phyloP scores from a whole-genome alignment of 495 filamentous ascomycete genomes.

The Hypoxylon fuscum region DNA sequence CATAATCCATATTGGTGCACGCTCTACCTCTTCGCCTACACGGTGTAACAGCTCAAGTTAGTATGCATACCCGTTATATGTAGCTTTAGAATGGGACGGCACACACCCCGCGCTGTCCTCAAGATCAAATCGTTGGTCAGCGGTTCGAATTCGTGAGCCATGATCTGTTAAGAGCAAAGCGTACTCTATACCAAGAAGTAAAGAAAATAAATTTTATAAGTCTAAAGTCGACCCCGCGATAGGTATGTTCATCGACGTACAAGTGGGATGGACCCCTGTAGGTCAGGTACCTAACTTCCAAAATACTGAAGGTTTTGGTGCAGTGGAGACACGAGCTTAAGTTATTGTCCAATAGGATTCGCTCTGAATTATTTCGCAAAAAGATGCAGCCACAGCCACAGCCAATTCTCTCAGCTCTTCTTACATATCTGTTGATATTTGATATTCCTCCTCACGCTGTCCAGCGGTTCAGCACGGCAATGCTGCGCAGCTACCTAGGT shows the following conservation, averaged over 20 bases:
- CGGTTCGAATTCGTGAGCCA: conserved; percentile 75
- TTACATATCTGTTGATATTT: too few species aligned
- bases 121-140: conserved; percentile 91
- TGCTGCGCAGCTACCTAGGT: too few species aligned
- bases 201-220: neutral
- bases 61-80: too few species aligned
- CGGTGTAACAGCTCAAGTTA: conserved; percentile 39
- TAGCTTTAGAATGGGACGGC: too few species aligned
- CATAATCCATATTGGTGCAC: conserved; percentile 98
- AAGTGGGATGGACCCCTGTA: conserved; percentile 39
- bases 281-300: conserved; percentile 6
- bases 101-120: conserved; percentile 83
- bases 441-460: too few species aligned
- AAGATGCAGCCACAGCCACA: too few species aligned
- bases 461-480: neutral
- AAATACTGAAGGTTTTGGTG: neutral
- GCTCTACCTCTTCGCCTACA: conserved; percentile 85
- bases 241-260: too few species aligned
- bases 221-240: conserved; percentile 22
- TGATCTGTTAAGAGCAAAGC: conserved; percentile 41
- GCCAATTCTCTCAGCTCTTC: too few species aligned
- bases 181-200: too few species aligned
- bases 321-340: neutral
- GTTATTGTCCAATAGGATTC: conserved; percentile 14
- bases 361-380: conserved; percentile 12